Conservation (phyloP, 2,329 filamentous ascomycete species). For the Cordyceps cateniannulata region DNA sequence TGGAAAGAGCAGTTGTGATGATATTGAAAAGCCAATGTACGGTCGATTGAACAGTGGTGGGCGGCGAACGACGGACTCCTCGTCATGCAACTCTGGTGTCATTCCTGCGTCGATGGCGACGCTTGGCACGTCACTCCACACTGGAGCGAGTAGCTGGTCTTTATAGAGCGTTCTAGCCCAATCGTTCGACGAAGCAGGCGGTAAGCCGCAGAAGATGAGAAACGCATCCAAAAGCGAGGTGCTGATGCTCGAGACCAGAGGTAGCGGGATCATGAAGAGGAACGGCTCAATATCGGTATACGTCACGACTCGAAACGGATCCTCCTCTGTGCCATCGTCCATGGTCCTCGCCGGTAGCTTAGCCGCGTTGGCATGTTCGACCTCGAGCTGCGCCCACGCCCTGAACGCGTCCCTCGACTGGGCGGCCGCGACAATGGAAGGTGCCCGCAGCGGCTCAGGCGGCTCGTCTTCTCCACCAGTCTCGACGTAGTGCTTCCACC, state of each 20-base stretch:
- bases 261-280: constrained; percentile 45
- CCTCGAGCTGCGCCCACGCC: constrained; percentile 50
- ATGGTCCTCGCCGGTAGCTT: constrained; percentile 63
- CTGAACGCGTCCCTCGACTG: constrained; percentile 40
- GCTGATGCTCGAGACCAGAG: constrained; percentile 28
- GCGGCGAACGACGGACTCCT: constrained; percentile 10
- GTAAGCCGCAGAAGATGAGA: constrained; percentile 59
- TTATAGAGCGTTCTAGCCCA: constrained; percentile 25
- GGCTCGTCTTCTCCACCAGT: constrained; percentile 30
- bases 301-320: constrained; percentile 77
- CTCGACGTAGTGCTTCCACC: constrained; percentile 58
- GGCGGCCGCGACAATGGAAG: background rate
- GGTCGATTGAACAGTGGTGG: background rate
- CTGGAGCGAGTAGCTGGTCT: constrained; percentile 24
- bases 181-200: constrained; percentile 35
- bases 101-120: background rate
- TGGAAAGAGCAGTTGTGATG: background rate
- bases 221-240: constrained; percentile 61
- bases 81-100: constrained; percentile 10
- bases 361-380: constrained; percentile 38
- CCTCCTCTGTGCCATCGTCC: constrained; percentile 70
- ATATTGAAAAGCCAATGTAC: background rate
- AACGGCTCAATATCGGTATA: constrained; percentile 67
- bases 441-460: constrained; percentile 28
- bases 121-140: constrained; percentile 2